Evolutionary conservation across 345 rosid species (phyloP).

Genomic region (Alliaria petiolata): DNA sequence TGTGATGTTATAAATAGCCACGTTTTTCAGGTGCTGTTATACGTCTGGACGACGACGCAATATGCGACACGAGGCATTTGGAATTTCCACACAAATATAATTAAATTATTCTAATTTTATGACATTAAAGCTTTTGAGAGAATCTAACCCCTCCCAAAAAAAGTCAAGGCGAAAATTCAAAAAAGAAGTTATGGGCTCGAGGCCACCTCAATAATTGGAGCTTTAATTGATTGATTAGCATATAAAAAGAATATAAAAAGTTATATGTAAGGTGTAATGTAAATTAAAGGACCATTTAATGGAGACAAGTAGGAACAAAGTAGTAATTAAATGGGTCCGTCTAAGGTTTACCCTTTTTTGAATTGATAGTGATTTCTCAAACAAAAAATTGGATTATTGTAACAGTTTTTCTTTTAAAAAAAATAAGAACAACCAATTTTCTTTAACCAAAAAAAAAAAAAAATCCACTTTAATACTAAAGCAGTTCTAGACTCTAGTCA

Average conservation of each 20-base stretch:
- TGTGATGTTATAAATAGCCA: background rate
- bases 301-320: constrained; percentile 8
- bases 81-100: background rate
- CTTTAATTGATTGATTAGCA: constrained; percentile 13
- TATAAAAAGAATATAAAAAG: background rate
- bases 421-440: background rate
- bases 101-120: background rate
- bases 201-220: constrained; percentile 33
- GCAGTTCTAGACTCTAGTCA: background rate
- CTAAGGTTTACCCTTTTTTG: constrained; percentile 2
- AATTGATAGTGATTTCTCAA: constrained; percentile 3
- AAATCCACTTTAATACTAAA: constrained; percentile 1
- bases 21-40: background rate
- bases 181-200: constrained; percentile 20
- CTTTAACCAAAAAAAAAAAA: background rate
- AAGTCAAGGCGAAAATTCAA: background rate
- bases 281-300: background rate
- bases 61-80: constrained; percentile 4
- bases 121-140: constrained; percentile 7
- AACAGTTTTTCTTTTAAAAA: background rate
- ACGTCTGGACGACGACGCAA: background rate
- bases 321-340: constrained; percentile 23
- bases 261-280: background rate
- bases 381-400: background rate
- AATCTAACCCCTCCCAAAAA: constrained; percentile 12